Conservation (phyloP, 148 eudicot species). For the Rhododendron molle region DNA sequence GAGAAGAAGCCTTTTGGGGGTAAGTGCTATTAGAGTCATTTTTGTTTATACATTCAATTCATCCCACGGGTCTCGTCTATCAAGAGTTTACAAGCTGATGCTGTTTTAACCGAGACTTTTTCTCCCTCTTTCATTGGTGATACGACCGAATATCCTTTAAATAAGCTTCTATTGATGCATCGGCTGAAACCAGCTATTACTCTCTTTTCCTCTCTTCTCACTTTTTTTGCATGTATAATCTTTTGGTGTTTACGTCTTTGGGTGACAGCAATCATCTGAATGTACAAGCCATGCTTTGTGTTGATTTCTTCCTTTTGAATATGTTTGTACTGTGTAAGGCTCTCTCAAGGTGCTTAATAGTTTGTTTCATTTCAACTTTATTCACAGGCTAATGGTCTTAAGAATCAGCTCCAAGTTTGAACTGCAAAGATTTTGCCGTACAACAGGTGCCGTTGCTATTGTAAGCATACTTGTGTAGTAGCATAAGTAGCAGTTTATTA, state of each 20-base stretch:
- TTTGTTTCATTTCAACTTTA: conserved; percentile 1
- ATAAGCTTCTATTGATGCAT: too few relatives aligned
- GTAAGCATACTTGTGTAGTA: conserved; percentile 39
- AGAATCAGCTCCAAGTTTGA: conserved; percentile 93
- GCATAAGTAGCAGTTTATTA: background rate
- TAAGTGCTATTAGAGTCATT: too few relatives aligned
- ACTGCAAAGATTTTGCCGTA: conserved; percentile 85
- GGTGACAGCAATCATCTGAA: background rate
- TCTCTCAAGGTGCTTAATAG: conserved; percentile 1
- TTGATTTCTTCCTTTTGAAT: background rate
- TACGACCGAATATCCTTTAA: too few relatives aligned
- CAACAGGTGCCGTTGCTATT: conserved; percentile 81
- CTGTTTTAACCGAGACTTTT: background rate
- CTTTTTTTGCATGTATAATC: background rate
- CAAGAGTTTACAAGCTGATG: background rate
- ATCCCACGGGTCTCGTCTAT: too few relatives aligned
- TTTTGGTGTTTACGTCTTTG: background rate
- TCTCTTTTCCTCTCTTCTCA: background rate
- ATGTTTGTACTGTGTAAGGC: background rate
- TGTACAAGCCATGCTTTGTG: background rate
- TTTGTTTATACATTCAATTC: too few relatives aligned
- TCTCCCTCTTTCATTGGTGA: background rate
- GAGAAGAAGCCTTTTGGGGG: too few relatives aligned
- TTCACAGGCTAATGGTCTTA: conserved; percentile 87
- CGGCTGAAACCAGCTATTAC: too few relatives aligned